phyloP scores from a whole-genome alignment of 805 yeast genomes.

The Yarrowia sp. region DNA sequence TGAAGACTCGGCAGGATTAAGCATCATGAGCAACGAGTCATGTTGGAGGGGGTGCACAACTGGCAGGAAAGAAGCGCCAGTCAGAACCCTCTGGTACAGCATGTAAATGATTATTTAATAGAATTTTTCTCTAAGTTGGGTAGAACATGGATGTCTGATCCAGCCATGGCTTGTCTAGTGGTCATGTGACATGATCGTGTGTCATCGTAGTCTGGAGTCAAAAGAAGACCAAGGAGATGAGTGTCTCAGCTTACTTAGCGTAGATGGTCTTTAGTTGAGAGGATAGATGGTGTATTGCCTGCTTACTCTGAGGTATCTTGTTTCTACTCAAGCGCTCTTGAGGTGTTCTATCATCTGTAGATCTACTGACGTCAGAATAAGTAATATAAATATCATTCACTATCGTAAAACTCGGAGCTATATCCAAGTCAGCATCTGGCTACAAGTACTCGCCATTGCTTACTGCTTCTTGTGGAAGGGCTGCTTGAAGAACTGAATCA shows the following conservation, averaged over 20 bases:
- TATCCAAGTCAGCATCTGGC: too few species aligned
- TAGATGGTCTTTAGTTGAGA: too few species aligned
- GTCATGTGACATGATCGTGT: too few species aligned
- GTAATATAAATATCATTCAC: neutral
- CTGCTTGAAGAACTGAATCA: conserved; percentile 4
- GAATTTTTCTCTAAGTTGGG: conserved; percentile 2
- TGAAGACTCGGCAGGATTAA: conserved; percentile 95
- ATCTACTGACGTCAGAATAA: neutral
- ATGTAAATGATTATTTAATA: conserved; percentile 33
- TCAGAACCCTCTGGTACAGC: neutral
- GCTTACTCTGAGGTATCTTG: too few species aligned
- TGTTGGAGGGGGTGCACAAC: neutral
- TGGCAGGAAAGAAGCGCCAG: too few species aligned
- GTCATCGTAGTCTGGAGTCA: too few species aligned
- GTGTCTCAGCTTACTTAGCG: neutral
- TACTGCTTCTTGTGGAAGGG: conserved; percentile 12
- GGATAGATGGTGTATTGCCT: too few species aligned
- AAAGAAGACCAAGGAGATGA: neutral
- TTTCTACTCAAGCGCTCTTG: too few species aligned
- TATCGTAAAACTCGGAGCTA: neutral
- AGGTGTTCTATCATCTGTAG: too few species aligned
- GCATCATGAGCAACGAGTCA: conserved; percentile 8
- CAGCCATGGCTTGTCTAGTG: too few species aligned
- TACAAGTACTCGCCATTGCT: too few species aligned
- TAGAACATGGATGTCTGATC: neutral